Percentiles rank a stretch among this genome's conserved stretches.
These are phyloP conservation scores for Ceratocystis destructans DNA, from an alignment of 2,329 filamentous ascomycete genomes.

Conservation along the genomic window DNA sequence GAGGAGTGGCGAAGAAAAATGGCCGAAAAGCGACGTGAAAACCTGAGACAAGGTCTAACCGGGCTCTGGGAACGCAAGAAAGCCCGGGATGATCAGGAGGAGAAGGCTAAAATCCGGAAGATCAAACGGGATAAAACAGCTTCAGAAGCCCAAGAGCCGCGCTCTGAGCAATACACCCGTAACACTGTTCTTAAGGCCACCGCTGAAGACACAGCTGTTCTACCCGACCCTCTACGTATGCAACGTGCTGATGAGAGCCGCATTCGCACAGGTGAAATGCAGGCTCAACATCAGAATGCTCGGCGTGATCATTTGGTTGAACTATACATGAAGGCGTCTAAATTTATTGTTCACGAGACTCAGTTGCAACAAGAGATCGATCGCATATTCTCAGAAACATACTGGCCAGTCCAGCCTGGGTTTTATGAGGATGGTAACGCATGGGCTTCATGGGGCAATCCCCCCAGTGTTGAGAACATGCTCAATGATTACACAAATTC, in stretches of 20 bases:
- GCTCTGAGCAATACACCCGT: constrained; percentile 65
- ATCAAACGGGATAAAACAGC: constrained; percentile 35
- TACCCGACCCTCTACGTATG: constrained; percentile 50
- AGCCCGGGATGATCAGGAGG: constrained; percentile 27
- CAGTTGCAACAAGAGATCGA: constrained; percentile 65
- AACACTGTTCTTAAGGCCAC: constrained; percentile 46
- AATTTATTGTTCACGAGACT: constrained; percentile 72
- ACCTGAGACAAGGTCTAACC: constrained; percentile 56
- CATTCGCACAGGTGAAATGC: constrained; percentile 30
- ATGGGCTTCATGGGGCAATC: constrained; percentile 38
- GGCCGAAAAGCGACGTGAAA: constrained; percentile 55
- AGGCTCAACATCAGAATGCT: constrained; percentile 40
- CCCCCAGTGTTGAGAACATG: constrained; percentile 34
- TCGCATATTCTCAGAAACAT: constrained; percentile 55
- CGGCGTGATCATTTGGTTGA: constrained; percentile 64
- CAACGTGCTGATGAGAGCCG: constrained; percentile 35
- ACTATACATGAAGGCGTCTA: constrained; percentile 75
- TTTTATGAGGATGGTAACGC: constrained; percentile 32
- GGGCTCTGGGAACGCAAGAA: constrained; percentile 56
- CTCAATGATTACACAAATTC: constrained; percentile 25
- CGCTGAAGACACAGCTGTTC: constrained; percentile 35
- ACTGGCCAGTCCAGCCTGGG: constrained; percentile 30
- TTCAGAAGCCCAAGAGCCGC: constrained; percentile 51
- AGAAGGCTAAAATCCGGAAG: constrained; percentile 32
- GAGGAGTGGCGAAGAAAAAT: constrained; percentile 57